Conservation (phyloP, 2,329 filamentous ascomycete species). For the Graphilbum fragrans region DNA sequence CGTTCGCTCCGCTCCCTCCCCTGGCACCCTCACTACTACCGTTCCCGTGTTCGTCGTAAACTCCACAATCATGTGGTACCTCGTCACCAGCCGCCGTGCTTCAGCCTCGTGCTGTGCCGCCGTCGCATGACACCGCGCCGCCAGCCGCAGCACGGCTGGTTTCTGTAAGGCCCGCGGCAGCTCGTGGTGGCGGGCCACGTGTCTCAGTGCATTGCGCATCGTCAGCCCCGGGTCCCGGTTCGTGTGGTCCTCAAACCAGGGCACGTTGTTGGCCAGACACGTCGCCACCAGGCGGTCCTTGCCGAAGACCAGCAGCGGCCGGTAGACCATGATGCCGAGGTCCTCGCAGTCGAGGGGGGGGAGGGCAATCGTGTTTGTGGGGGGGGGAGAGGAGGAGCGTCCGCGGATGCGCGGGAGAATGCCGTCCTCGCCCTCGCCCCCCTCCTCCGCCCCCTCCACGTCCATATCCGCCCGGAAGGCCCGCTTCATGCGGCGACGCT, state of each 20-base stretch:
- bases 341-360: conserved; percentile 33
- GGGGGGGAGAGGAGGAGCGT: conserved; percentile 10
- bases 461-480: conserved; percentile 16
- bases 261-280: conserved; percentile 53
- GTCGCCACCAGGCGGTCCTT: conserved; percentile 66
- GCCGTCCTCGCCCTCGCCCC: neutral
- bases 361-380: conserved; percentile 5
- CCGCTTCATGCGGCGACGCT: conserved; percentile 13
- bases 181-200: conserved; percentile 42
- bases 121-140: conserved; percentile 35
- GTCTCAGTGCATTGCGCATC: conserved; percentile 65
- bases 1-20: conserved; percentile 16
- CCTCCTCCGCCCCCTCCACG: neutral
- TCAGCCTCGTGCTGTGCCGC: conserved; percentile 32
- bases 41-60: conserved; percentile 37
- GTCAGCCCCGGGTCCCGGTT: conserved; percentile 71
- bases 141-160: conserved; percentile 48
- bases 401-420: conserved; percentile 10
- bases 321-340: conserved; percentile 53
- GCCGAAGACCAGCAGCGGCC: conserved; percentile 57
- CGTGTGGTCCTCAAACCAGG: conserved; percentile 77
- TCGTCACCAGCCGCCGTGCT: conserved; percentile 41
- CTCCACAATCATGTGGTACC: conserved; percentile 30
- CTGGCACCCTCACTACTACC: conserved; percentile 31
- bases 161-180: conserved; percentile 62